These are phyloP conservation scores for Ganoderma sinense DNA, from an alignment of 1,284 basidiomycete species.

Conservation along the genomic window DNA sequence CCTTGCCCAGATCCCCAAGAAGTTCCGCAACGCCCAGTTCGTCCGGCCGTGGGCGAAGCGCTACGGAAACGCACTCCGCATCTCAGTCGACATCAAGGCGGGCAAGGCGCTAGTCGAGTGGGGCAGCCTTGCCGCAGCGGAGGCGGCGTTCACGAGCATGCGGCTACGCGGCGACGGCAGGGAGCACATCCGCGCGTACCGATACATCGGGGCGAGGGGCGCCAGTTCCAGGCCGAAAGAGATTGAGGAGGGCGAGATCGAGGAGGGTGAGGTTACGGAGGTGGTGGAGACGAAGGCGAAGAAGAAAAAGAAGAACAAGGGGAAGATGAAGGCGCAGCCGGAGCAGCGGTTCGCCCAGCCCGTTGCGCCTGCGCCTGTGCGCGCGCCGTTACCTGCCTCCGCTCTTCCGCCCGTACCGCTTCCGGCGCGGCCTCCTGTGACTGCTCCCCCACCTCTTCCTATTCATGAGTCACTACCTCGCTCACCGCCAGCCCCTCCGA, in stretches of 20 bases:
- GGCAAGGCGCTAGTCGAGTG: constrained; percentile 67
- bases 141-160: constrained; percentile 59
- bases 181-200: constrained; percentile 58
- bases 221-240: constrained; percentile 20
- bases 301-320: constrained; percentile 36
- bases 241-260: constrained; percentile 40
- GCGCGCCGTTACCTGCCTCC: background rate
- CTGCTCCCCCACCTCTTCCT: background rate
- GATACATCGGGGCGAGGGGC: constrained; percentile 47
- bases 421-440: background rate
- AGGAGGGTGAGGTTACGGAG: constrained; percentile 30
- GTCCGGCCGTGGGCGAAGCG: constrained; percentile 52
- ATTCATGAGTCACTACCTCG: background rate
- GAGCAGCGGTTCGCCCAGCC: constrained; percentile 13
- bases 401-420: background rate
- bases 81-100: constrained; percentile 44
- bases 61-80: constrained; percentile 47
- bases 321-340: constrained; percentile 16
- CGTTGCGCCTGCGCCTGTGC: background rate
- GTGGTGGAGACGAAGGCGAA: constrained; percentile 24
- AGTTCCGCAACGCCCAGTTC: constrained; percentile 47
- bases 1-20: constrained; percentile 64
- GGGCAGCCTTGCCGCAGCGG: constrained; percentile 49
- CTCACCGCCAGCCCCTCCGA: background rate
- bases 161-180: constrained; percentile 53